Base-by-base conservation (phyloP, 345 rosid species). In the Lepidium africanum region DNA sequence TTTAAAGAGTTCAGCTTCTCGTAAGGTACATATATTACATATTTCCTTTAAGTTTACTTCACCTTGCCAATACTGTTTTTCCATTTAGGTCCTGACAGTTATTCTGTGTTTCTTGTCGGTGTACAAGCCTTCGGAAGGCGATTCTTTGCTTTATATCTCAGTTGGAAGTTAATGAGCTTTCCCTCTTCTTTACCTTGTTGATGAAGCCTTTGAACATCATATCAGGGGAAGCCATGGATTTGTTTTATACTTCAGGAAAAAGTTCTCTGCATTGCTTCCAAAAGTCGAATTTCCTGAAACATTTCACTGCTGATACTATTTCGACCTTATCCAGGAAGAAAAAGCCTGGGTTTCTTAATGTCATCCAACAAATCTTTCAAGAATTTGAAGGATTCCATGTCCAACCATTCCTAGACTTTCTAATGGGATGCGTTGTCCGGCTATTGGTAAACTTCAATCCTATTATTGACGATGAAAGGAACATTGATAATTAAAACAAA, bases 371-470 rank as follows among this genome's bases (percentile, higher is more conserved):
- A 60, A 59, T 86, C 58, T 76, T 87, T 47, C 78, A 73, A 65
- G 83, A 79, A 67, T 86, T 92, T 79, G 92, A 84, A 78, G 89
- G 77, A 70, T 72, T 77, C 25, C 96, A 68, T 65, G 38, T 85
- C 73, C 67, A 56, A 70, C 92, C 98, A 57, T 87, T 86, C 74
- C 84, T 92, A 48, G 76, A 84, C 79, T 77, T 89, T 43, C 63
- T 92, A 40, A 85, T 89, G 89, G 96, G 92, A 57, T 84, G 83
- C 69, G 89, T 84, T 78, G 89, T 83, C 47, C 87, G 85, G 66
- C 73, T 92, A 53, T 52, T 92, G 75, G 56, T 63, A 35, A 82
- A 82, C 79, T 82, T 84, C 40, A 68, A 77, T 68, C 69, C 53
- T 58, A 58, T 72, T 68, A 70, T 86, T 64, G 80, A 77, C 42